These are phyloP conservation scores for Eremothecium gossypii DNA, from an alignment of 1,139 yeast genomes.

Conservation along the genomic window DNA sequence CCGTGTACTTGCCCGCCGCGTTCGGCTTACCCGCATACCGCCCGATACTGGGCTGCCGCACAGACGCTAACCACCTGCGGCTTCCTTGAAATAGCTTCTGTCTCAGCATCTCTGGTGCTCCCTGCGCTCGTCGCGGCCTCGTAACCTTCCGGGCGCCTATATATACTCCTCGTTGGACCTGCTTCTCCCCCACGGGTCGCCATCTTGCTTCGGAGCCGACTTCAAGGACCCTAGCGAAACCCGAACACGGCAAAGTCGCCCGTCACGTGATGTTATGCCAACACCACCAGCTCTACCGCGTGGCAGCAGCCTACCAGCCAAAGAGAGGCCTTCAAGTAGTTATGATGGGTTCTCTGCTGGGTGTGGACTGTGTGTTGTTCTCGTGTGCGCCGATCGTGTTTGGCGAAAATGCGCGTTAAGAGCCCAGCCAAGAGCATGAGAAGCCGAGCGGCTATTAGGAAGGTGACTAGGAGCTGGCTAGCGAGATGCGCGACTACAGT, in stretches of 20 bases:
- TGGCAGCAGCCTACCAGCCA: neutral
- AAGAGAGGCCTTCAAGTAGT: too few species aligned
- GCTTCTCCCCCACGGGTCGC: neutral
- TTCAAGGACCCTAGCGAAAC: neutral
- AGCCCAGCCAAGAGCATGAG: too few species aligned
- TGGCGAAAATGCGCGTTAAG: too few species aligned
- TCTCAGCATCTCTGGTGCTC: conserved; percentile 15
- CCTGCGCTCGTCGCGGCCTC: neutral
- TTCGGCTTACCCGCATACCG: conserved; percentile 27
- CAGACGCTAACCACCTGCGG: conserved; percentile 18
- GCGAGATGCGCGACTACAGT: neutral
- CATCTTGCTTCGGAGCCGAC: conserved; percentile 8
- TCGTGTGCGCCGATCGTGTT: too few species aligned
- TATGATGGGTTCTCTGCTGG: too few species aligned
- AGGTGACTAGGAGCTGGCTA: too few species aligned
- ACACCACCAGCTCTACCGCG: neutral
- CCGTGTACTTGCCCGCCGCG: conserved; percentile 68
- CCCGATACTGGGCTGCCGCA: conserved; percentile 25
- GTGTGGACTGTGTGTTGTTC: too few species aligned
- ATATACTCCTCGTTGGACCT: neutral
- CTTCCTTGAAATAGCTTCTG: conserved; percentile 16
- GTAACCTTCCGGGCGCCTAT: neutral
- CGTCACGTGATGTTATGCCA: conserved; percentile 1
- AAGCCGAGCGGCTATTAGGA: too few species aligned
- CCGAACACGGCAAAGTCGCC: conserved; percentile 3